phyloP scores from a whole-genome alignment of 805 yeast species.

The Starmerella scarabaei region DNA sequence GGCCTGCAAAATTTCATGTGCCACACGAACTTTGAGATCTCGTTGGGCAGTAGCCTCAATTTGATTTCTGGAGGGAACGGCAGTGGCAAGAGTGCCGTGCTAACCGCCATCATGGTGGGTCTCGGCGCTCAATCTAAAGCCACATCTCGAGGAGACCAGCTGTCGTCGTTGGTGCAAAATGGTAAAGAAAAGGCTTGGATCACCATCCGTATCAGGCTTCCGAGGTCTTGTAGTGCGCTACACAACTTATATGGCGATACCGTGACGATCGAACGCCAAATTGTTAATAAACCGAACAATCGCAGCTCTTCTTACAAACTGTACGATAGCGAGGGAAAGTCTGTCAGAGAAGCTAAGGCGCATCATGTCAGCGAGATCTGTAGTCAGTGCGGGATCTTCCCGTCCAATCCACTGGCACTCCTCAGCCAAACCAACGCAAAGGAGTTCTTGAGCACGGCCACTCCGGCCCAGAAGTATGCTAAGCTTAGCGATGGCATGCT shows the following conservation, averaged over 20 bases:
- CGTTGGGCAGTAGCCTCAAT: conserved; percentile 66
- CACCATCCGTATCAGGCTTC: conserved; percentile 39
- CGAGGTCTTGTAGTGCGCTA: conserved; percentile 57
- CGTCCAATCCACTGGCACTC: conserved; percentile 84
- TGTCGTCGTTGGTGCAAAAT: conserved; percentile 60
- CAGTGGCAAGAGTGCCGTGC: conserved; percentile 76
- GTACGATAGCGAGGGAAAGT: conserved; percentile 38
- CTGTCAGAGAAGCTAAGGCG: conserved; percentile 39
- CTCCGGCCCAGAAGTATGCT: conserved; percentile 57
- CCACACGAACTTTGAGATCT: conserved; percentile 65
- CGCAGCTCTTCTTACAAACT: conserved; percentile 44
- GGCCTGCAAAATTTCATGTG: conserved; percentile 33
- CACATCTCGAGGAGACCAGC: conserved; percentile 69
- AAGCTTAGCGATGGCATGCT: conserved; percentile 49
- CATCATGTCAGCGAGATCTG: conserved; percentile 55
- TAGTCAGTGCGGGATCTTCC: conserved; percentile 58
- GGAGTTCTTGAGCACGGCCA: conserved; percentile 66
- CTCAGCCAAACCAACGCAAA: conserved; percentile 90
- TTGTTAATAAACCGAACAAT: conserved; percentile 34
- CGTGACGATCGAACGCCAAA: conserved; percentile 56
- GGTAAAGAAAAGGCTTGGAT: conserved; percentile 62
- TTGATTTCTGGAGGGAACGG: conserved; percentile 87
- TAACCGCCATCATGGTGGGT: conserved; percentile 78
- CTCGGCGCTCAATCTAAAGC: conserved; percentile 79
- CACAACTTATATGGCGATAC: conserved; percentile 51